phyloP scores from a whole-genome alignment of 2,329 filamentous ascomycete genomes.

The Alternaria sp. region DNA sequence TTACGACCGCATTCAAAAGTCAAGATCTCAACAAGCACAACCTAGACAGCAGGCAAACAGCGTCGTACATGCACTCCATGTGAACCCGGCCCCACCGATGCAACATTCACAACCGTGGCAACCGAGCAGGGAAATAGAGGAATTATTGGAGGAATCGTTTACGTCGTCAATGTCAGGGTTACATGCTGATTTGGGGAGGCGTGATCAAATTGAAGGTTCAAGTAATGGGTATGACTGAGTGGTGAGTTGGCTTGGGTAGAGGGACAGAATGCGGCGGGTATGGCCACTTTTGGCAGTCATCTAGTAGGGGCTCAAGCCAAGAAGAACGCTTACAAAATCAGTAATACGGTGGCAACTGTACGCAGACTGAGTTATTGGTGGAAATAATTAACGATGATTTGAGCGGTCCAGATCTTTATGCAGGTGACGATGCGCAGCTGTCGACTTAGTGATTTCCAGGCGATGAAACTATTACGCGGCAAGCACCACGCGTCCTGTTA shows the following conservation, averaged over 20 bases:
- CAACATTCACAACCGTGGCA: neutral
- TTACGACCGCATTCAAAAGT: neutral
- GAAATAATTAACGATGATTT: neutral
- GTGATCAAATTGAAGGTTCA: neutral
- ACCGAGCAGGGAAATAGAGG: neutral
- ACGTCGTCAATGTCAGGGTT: neutral
- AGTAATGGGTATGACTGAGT: neutral
- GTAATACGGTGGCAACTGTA: neutral
- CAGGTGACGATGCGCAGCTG: neutral
- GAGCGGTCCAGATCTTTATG: neutral
- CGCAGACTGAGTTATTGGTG: neutral
- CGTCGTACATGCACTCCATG: neutral
- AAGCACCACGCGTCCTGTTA: neutral
- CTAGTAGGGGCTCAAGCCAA: neutral
- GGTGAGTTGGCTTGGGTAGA: neutral
- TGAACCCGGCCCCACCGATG: neutral
- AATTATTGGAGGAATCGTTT: neutral
- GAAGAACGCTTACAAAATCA: neutral
- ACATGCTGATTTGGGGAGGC: neutral
- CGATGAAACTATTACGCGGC: slow-evolving; percentile 3
- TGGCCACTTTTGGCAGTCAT: neutral
- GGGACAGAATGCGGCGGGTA: neutral
- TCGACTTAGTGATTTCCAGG: neutral
- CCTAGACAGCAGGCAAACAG: neutral
- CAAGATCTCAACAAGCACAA: neutral